Evolutionary conservation across 139 green algal genomes (phyloP).

Genomic region (Yamagishiella unicocca): DNA sequence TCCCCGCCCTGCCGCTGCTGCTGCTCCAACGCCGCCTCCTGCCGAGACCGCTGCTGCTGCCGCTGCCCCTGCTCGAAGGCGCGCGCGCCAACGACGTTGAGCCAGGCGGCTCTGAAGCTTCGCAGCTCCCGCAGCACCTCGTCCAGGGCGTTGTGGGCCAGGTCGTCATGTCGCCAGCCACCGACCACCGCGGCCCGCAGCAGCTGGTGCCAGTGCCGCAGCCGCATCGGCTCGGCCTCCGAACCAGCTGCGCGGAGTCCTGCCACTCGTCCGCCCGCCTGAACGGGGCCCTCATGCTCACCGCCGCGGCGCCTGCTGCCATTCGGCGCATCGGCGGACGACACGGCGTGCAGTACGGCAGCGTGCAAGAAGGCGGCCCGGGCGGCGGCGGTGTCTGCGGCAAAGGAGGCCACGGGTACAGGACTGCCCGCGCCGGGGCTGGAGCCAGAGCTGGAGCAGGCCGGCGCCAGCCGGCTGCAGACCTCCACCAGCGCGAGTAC

Average conservation of each 20-base stretch:
- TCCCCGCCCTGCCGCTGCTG: neutral
- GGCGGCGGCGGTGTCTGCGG: neutral
- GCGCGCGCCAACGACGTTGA: neutral
- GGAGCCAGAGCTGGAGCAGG: neutral
- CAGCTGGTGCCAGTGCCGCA: constrained; percentile 33
- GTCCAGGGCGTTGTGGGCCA: neutral
- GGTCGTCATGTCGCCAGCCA: neutral
- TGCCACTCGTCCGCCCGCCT: neutral
- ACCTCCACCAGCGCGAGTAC: constrained; percentile 9
- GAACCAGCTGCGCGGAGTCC: neutral
- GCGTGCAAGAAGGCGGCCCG: constrained; percentile 12
- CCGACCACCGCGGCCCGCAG: neutral
- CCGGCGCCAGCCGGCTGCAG: neutral
- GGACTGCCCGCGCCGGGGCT: too few relatives aligned
- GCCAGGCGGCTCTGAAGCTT: neutral
- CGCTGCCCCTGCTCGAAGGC: neutral
- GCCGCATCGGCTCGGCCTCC: neutral
- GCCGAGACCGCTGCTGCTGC: neutral
- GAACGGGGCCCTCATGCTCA: too few relatives aligned
- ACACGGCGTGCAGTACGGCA: neutral
- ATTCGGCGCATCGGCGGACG: neutral
- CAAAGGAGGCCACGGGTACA: neutral
- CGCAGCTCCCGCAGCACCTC: neutral
- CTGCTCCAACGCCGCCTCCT: neutral
- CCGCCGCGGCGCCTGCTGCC: neutral